phyloP scores from a whole-genome alignment of 495 filamentous ascomycete genomes.

The Tetracladium setigerum region DNA sequence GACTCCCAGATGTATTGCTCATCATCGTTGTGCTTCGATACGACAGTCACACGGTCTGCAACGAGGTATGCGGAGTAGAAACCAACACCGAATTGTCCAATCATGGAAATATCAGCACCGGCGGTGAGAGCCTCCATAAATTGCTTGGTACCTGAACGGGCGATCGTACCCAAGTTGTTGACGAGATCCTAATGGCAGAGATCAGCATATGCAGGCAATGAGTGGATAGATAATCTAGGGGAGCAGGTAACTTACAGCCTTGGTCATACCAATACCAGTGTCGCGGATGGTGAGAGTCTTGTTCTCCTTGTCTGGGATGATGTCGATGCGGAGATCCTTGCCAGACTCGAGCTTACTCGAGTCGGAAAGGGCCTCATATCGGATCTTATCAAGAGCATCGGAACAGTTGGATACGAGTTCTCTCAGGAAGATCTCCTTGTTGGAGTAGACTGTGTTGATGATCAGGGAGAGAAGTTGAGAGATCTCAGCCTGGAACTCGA shows the following conservation, averaged over 20 bases:
- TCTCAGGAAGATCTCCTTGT: conserved; percentile 99
- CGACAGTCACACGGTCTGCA: conserved; percentile 88
- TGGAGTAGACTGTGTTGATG: conserved; percentile 99
- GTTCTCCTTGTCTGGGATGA: conserved; percentile 90
- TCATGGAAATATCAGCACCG: conserved; percentile 99
- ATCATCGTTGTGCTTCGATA: conserved; percentile 99
- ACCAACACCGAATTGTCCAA: conserved; percentile 99
- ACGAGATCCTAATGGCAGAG: conserved; percentile 76
- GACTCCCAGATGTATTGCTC: conserved; percentile 99
- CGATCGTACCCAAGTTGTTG: conserved; percentile 99
- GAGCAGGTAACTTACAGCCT: conserved; percentile 71
- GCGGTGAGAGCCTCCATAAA: conserved; percentile 99
- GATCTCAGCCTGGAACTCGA: conserved; percentile 99
- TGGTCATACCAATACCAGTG: conserved; percentile 99
- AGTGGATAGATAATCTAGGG: too few species aligned
- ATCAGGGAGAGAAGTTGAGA: conserved; percentile 98
- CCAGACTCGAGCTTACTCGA: conserved; percentile 90
- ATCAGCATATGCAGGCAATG: conserved; percentile 22
- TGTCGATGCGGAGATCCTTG: conserved; percentile 97
- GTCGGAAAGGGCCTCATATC: conserved; percentile 95
- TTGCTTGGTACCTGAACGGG: conserved; percentile 98
- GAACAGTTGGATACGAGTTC: conserved; percentile 96
- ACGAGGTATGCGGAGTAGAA: conserved; percentile 99
- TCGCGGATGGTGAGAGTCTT: conserved; percentile 97
- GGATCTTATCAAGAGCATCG: conserved; percentile 99